phyloP scores from a whole-genome alignment of 495 filamentous ascomycete genomes.

The Oidiodendron maius region DNA sequence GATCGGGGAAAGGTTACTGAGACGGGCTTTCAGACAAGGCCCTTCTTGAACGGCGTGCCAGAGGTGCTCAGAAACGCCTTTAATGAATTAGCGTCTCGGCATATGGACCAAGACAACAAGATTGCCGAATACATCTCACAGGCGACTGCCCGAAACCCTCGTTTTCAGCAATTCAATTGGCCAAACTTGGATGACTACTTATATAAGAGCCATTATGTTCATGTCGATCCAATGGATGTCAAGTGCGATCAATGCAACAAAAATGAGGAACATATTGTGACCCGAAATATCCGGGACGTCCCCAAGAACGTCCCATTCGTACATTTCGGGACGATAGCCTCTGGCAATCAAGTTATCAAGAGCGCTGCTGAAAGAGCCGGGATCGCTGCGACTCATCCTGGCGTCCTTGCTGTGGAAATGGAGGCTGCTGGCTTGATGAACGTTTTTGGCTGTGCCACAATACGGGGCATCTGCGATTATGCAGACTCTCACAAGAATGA shows the following conservation, averaged over 20 bases:
- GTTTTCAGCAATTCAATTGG: neutral
- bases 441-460: constrained; percentile 24
- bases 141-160: neutral
- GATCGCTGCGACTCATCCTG: constrained; percentile 4
- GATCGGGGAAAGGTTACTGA: constrained; percentile 30
- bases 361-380: constrained; percentile 22
- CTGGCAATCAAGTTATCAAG: constrained; percentile 32
- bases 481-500: constrained; percentile 40
- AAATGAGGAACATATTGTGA: neutral
- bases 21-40: neutral
- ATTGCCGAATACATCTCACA: neutral
- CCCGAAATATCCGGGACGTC: too few relatives aligned
- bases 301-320: neutral
- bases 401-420: neutral
- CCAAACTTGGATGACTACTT: neutral
- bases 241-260: neutral
- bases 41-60: neutral
- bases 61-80: constrained; percentile 1
- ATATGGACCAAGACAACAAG: neutral
- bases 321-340: constrained; percentile 34
- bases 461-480: constrained; percentile 38
- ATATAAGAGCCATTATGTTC: neutral
- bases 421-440: neutral
- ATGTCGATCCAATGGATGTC: neutral
- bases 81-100: neutral